Percentiles rank a stretch among this genome's conserved stretches.
Conservation (phyloP, 371 early-diverging fungal genomes). For the Apophysomyces elegans region DNA sequence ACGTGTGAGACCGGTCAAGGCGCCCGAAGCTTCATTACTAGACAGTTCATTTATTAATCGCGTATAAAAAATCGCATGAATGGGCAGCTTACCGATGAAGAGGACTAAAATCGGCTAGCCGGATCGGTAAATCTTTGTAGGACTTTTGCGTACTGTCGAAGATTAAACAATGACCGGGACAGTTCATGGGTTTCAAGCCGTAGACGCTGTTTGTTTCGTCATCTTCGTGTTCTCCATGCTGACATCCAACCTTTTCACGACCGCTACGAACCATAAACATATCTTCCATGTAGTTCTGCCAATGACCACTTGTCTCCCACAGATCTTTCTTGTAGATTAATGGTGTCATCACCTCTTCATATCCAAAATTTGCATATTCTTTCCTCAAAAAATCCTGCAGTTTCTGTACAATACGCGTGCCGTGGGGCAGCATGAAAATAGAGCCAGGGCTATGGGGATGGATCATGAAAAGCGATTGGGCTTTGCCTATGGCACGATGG, state of each 20-base stretch:
- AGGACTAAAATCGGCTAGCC: slow-evolving; percentile 95
- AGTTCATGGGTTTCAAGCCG: slow-evolving; percentile 98
- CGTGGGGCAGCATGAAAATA: slow-evolving; percentile 95
- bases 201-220: slow-evolving; percentile 64
- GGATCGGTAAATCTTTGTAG: slow-evolving; percentile 91
- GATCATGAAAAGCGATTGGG: slow-evolving; percentile 72
- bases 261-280: slow-evolving; percentile 66
- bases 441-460: slow-evolving; percentile 90
- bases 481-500: slow-evolving; percentile 95
- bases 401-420: slow-evolving; percentile 86
- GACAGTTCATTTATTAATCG: slow-evolving; percentile 11
- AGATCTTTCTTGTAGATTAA: slow-evolving; percentile 93
- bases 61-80: background rate
- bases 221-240: slow-evolving; percentile 49
- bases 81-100: slow-evolving; percentile 71
- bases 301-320: slow-evolving; percentile 97
- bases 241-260: slow-evolving; percentile 29
- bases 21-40: slow-evolving; percentile 92
- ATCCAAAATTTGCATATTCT: slow-evolving; percentile 91
- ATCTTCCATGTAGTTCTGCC: slow-evolving; percentile 90
- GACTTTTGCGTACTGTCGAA: slow-evolving; percentile 84
- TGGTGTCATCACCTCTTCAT: slow-evolving; percentile 95
- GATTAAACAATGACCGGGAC: slow-evolving; percentile 96
- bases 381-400: slow-evolving; percentile 68
- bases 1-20: slow-evolving; percentile 92